These are phyloP conservation scores for Curvularia spicifera DNA, from an alignment of 2,329 filamentous ascomycete genomes.

Conservation along the genomic window DNA sequence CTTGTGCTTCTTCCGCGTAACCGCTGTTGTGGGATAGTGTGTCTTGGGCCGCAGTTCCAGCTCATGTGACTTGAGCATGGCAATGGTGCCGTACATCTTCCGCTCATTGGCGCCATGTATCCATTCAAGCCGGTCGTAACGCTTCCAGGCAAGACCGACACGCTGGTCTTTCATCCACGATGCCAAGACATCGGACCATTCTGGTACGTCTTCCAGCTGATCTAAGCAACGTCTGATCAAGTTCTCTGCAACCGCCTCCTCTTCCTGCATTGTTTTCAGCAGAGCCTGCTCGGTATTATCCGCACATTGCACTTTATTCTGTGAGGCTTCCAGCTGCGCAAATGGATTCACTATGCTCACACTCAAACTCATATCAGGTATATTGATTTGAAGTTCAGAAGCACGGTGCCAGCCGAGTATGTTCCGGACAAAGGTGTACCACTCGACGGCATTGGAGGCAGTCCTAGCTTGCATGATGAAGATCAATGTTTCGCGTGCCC, in stretches of 20 bases:
- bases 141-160: slow-evolving; percentile 71
- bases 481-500: slow-evolving; percentile 62
- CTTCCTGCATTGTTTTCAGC: slow-evolving; percentile 55
- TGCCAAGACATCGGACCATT: slow-evolving; percentile 66
- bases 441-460: slow-evolving; percentile 67
- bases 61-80: slow-evolving; percentile 70
- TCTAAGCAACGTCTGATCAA: slow-evolving; percentile 66
- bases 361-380: slow-evolving; percentile 67
- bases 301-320: slow-evolving; percentile 50
- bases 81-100: slow-evolving; percentile 72
- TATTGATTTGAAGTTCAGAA: slow-evolving; percentile 63
- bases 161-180: slow-evolving; percentile 64
- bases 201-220: slow-evolving; percentile 61
- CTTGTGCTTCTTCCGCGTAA: slow-evolving; percentile 49
- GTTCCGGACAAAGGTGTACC: slow-evolving; percentile 70
- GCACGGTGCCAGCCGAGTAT: slow-evolving; percentile 65
- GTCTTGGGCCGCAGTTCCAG: slow-evolving; percentile 69
- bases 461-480: slow-evolving; percentile 67
- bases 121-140: slow-evolving; percentile 73
- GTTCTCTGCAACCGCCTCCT: slow-evolving; percentile 61
- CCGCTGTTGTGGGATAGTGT: slow-evolving; percentile 65
- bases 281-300: slow-evolving; percentile 57
- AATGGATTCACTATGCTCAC: slow-evolving; percentile 67
- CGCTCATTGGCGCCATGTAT: slow-evolving; percentile 69
- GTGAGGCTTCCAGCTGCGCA: slow-evolving; percentile 56